Evolutionary conservation across 2,329 filamentous ascomycete species (phyloP), one percentile per base, ranked within the genome.

Genomic region (Diaporthe sp.): DNA sequence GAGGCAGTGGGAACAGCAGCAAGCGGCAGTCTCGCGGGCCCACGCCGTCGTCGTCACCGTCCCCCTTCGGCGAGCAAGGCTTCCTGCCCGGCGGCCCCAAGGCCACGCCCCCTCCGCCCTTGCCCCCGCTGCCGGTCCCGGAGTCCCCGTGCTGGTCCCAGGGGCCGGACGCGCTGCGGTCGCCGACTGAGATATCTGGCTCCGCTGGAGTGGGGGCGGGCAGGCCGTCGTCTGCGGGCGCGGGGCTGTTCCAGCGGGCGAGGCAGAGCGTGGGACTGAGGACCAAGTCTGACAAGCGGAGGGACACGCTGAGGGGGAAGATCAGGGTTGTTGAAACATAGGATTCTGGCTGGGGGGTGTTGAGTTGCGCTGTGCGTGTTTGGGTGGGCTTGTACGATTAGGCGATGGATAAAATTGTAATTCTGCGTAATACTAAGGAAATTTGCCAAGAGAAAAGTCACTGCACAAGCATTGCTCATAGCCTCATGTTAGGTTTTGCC

Each of bases 191-290:
- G 9, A 44, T 3, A 2, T 4, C 9, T n/a, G 28, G 7, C 8
- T 53, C 34, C 9, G 37, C 15, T 8, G 46, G 58, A 9, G 46
- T 31, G 1, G 53, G n/a, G 55, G 39, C 59, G 3, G 53, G 44
- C 25, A 71, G 44, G 31, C 28, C 37, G 13, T 8, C 31, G 25
- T 58, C 61, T 8, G 22, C 53, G 6, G 44, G 58, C 15, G 9
- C n/a, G 22, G 68, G 76, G 22, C n/a, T 77, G 44, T 46, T 77
- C 19, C 67, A 75, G 72, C 58, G 74, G 8, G 76, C 76, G 46
- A 72, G 65, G 67, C 61, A 74, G 28, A 73, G 65, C 31, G 68
- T 75, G 51, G 68, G 71, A 9, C 2, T 74, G 22, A 39, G 59
- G 37, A 76, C 22, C 25, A 74, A 39, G 59, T 61, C 69, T 12